phyloP scores from a whole-genome alignment of 2,329 filamentous ascomycete species.

The Cladosporium cucumerinum region DNA sequence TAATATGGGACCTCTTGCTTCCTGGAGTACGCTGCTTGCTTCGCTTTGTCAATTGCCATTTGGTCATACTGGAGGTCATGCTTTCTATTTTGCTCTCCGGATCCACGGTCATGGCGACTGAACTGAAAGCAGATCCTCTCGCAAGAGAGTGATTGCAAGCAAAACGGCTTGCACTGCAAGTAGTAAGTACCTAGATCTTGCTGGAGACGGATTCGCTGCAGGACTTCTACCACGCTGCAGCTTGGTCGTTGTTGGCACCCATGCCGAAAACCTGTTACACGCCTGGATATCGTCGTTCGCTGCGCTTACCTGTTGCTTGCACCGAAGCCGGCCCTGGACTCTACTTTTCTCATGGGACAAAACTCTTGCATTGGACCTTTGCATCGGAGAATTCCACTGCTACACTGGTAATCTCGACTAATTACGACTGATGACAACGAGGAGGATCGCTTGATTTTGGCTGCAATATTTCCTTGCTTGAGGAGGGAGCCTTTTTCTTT shows the following conservation, averaged over 20 bases:
- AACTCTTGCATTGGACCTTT: background rate
- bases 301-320: background rate
- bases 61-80: background rate
- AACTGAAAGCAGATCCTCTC: constrained; percentile 8
- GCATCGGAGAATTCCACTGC: background rate
- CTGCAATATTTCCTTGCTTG: background rate
- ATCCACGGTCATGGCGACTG: background rate
- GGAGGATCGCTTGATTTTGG: background rate
- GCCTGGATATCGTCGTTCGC: background rate
- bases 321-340: background rate
- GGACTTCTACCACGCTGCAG: background rate
- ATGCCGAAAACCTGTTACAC: background rate
- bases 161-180: constrained; percentile 10
- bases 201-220: background rate
- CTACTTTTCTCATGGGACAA: background rate
- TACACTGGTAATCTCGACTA: background rate
- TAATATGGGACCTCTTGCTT: background rate
- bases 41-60: background rate
- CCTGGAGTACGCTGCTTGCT: background rate
- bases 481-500: background rate
- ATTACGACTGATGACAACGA: constrained; percentile 1
- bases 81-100: background rate
- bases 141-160: constrained; percentile 5
- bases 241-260: background rate
- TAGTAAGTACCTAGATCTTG: constrained; percentile 9